A percentile compares a stretch with the other conserved stretches of the same genome.
Evolutionary conservation across 768 basidiomycete genomes (phyloP).

Genomic region (Suillus alpinus): DNA sequence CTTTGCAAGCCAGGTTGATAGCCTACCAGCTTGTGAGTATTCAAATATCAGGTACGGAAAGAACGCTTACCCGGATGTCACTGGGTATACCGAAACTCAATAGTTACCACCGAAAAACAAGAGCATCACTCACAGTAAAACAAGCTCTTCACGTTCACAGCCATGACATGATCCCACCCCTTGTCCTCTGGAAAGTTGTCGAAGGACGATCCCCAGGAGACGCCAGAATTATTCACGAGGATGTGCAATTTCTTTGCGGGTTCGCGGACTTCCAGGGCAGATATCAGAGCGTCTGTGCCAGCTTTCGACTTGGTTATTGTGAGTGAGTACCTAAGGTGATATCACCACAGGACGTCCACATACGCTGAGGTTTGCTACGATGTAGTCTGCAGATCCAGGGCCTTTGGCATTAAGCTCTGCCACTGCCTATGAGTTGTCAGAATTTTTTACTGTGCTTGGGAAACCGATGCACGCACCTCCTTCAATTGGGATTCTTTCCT

Average conservation of each 20-base stretch:
- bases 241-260: conserved; percentile 63
- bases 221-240: conserved; percentile 81
- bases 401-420: conserved; percentile 60
- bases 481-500: conserved; percentile 77
- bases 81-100: conserved; percentile 22
- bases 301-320: conserved; percentile 55
- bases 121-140: conserved; percentile 62
- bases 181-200: conserved; percentile 72
- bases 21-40: conserved; percentile 9
- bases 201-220: conserved; percentile 73
- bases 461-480: conserved; percentile 44
- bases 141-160: conserved; percentile 81
- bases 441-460: background rate
- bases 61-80: conserved; percentile 41
- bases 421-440: conserved; percentile 35
- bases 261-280: conserved; percentile 67
- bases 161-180: conserved; percentile 84
- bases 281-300: conserved; percentile 72
- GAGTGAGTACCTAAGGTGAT: background rate
- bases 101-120: conserved; percentile 1
- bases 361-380: conserved; percentile 73
- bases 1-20: conserved; percentile 58
- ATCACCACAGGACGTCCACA: conserved; percentile 23
- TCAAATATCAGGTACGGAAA: background rate
- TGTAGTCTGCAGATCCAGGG: conserved; percentile 64